Percentiles rank a stretch among this genome's conserved stretches.
phyloP scores from a whole-genome alignment of 805 yeast species.

The Schizosaccharomyces cryophilus region DNA sequence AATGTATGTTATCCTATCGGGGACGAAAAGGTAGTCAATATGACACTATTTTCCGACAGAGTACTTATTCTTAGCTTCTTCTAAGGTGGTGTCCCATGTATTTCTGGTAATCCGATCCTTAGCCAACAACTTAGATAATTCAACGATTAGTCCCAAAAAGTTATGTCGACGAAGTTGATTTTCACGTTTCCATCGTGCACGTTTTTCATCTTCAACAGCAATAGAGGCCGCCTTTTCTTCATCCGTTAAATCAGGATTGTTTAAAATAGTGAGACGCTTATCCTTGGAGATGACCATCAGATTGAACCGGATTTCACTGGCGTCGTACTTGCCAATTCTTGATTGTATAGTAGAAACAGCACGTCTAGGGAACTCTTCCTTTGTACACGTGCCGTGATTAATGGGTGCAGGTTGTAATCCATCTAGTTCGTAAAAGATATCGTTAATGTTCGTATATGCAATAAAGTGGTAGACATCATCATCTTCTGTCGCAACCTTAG shows the following conservation, averaged over 20 bases:
- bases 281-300: slow-evolving; percentile 30
- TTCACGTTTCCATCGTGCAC: slow-evolving; percentile 30
- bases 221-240: slow-evolving; percentile 23
- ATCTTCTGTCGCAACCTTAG: slow-evolving; percentile 10
- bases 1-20: no score
- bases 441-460: slow-evolving; percentile 25
- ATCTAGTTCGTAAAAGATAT: slow-evolving; percentile 33
- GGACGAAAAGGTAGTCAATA: no score
- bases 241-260: slow-evolving; percentile 18
- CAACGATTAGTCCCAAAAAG: slow-evolving; percentile 26
- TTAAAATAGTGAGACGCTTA: slow-evolving; percentile 19
- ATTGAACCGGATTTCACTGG: slow-evolving; percentile 30
- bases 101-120: slow-evolving; percentile 98
- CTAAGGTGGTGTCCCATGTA: slow-evolving; percentile 3
- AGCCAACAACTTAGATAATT: slow-evolving; percentile 21
- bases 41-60: not conserved
- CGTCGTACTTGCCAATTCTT: slow-evolving; percentile 23
- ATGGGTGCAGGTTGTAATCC: slow-evolving; percentile 35
- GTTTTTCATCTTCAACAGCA: slow-evolving; percentile 21
- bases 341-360: slow-evolving; percentile 22
- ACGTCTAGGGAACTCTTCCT: slow-evolving; percentile 20
- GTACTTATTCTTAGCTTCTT: not conserved
- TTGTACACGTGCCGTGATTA: slow-evolving; percentile 22
- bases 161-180: slow-evolving; percentile 30
- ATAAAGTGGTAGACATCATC: slow-evolving; percentile 32